These are phyloP conservation scores for Fraxinus anomala DNA, from an alignment of 257 asterid species.

Conservation along the genomic window DNA sequence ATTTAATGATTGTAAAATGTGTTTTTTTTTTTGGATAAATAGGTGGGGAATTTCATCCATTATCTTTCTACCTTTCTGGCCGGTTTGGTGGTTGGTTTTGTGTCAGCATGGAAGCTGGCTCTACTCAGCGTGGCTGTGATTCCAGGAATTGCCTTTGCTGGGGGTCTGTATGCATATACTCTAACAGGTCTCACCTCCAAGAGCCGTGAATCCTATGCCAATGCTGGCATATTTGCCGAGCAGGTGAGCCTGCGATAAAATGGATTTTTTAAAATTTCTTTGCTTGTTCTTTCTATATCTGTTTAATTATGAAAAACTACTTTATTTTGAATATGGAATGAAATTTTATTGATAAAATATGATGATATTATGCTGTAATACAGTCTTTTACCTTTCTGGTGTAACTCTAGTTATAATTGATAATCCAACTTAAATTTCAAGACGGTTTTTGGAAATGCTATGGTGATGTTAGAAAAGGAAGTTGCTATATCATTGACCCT, in stretches of 20 bases:
- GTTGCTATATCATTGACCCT: background rate
- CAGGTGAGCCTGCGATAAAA: conserved; percentile 58
- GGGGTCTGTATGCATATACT: conserved; percentile 87
- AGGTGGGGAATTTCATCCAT: conserved; percentile 98
- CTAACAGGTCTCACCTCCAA: conserved; percentile 95
- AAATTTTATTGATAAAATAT: background rate
- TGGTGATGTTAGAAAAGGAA: no score
- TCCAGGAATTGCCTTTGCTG: conserved; percentile 97
- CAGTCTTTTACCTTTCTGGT: no score
- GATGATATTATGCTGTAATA: no score
- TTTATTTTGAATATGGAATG: background rate
- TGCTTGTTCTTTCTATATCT: background rate
- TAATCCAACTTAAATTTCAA: no score
- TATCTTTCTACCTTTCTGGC: conserved; percentile 97
- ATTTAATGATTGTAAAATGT: background rate
- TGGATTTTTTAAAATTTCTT: background rate
- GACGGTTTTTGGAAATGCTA: no score
- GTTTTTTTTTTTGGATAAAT: background rate
- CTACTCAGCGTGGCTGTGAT: conserved; percentile 96
- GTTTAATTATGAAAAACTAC: no score
- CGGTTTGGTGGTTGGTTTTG: conserved; percentile 97
- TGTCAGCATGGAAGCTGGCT: conserved; percentile 94
- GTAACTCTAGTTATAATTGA: no score
- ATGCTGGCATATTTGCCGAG: conserved; percentile 90
- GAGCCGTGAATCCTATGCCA: conserved; percentile 95